phyloP scores from a whole-genome alignment of 177 flowering plant genomes.

The Vitis hybrid region DNA sequence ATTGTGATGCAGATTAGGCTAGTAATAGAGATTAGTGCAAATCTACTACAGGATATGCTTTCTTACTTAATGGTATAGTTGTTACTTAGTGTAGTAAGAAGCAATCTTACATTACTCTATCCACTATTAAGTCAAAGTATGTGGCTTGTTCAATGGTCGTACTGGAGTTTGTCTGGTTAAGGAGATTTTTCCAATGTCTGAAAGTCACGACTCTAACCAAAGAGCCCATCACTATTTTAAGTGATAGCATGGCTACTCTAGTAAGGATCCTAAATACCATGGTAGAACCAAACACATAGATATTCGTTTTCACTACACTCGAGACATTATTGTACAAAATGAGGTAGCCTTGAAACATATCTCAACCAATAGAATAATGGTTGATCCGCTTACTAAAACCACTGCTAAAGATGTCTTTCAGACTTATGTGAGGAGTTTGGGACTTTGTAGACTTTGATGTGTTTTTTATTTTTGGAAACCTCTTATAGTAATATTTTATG shows the following conservation, averaged over 20 bases:
- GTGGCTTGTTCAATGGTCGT: background rate
- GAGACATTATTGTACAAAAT: background rate
- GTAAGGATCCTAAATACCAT: too few species aligned
- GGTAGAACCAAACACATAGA: too few species aligned
- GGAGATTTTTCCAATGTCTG: background rate
- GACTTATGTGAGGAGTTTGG: too few species aligned
- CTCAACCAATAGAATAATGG: background rate
- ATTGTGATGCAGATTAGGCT: too few species aligned
- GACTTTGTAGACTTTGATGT: too few species aligned
- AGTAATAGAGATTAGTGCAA: too few species aligned
- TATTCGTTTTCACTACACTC: background rate
- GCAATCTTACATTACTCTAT: background rate
- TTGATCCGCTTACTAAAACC: background rate
- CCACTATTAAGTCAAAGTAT: background rate
- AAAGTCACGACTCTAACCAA: background rate
- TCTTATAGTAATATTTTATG: too few species aligned
- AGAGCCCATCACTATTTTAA: background rate
- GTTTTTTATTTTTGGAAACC: too few species aligned
- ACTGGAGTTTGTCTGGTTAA: background rate
- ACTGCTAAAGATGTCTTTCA: too few species aligned
- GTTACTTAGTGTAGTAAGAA: background rate
- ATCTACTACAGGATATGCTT: too few species aligned
- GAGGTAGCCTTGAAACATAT: too few species aligned
- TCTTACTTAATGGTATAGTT: background rate
- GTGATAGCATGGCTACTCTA: too few species aligned